phyloP scores from a whole-genome alignment of 768 basidiomycete genomes.

The Suillus subaureus region DNA sequence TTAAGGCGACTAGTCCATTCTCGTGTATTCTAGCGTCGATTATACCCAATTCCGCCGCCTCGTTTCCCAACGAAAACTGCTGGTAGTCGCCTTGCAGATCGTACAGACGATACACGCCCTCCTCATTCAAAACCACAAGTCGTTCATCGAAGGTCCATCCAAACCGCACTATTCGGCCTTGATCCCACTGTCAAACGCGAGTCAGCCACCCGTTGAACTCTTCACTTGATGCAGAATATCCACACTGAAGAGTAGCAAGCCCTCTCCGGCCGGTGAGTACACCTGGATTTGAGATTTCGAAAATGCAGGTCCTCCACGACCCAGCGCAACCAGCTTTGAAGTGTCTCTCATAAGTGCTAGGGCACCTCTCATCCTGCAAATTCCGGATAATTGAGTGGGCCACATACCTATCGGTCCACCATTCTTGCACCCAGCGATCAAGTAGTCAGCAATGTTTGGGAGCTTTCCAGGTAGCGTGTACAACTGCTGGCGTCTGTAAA shows the following conservation, averaged over 20 bases:
- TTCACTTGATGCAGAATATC: constrained; percentile 36
- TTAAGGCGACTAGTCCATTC: constrained; percentile 84
- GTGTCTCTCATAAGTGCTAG: constrained; percentile 87
- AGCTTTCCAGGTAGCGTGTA: constrained; percentile 83
- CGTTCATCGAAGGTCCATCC: constrained; percentile 86
- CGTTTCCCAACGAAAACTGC: constrained; percentile 82
- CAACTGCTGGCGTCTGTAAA: constrained; percentile 83
- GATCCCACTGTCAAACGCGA: constrained; percentile 76
- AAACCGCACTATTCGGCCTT: constrained; percentile 77
- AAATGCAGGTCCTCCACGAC: constrained; percentile 54
- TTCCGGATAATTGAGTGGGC: constrained; percentile 7
- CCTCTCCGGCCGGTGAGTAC: constrained; percentile 84
- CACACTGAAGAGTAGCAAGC: constrained; percentile 70
- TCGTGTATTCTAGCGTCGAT: constrained; percentile 87
- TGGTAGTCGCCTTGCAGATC: constrained; percentile 84
- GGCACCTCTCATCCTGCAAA: constrained; percentile 1
- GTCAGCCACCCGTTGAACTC: constrained; percentile 13
- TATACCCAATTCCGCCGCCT: constrained; percentile 81
- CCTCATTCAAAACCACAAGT: constrained; percentile 86
- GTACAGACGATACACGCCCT: constrained; percentile 89
- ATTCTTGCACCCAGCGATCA: constrained; percentile 79
- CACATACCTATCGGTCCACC: constrained; percentile 86
- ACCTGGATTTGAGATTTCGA: constrained; percentile 85
- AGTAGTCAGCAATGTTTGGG: constrained; percentile 76
- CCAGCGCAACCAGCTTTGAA: constrained; percentile 75